These are phyloP conservation scores for Lachnellula arida DNA, from an alignment of 2,329 filamentous ascomycete species.

Conservation along the genomic window DNA sequence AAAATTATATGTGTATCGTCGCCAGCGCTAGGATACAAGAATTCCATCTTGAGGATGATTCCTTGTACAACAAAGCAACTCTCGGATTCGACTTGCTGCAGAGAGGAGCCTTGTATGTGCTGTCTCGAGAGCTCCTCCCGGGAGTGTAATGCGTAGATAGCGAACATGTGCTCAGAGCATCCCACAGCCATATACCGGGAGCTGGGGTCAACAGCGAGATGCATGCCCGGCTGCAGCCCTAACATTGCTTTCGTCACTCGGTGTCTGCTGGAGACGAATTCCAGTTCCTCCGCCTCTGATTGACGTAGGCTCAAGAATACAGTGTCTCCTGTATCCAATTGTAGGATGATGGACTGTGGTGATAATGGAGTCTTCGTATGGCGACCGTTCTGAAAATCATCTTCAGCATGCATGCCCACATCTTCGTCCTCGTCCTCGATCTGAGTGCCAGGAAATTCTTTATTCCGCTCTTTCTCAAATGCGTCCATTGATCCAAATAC, in stretches of 20 bases:
- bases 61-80: conserved; percentile 49
- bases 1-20: conserved; percentile 72
- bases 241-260: conserved; percentile 48
- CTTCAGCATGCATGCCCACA: conserved; percentile 5
- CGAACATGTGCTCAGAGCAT: conserved; percentile 64
- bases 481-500: conserved; percentile 59
- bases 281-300: conserved; percentile 37
- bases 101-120: conserved; percentile 40
- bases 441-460: conserved; percentile 23
- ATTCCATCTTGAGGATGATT: conserved; percentile 81
- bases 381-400: not conserved
- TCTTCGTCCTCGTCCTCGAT: conserved; percentile 31
- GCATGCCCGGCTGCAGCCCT: conserved; percentile 51
- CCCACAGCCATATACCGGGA: conserved; percentile 65
- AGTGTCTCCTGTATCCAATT: conserved; percentile 67
- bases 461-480: conserved; percentile 25
- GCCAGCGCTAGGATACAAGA: conserved; percentile 65
- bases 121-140: conserved; percentile 47
- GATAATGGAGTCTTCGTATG: conserved; percentile 44
- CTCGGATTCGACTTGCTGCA: conserved; percentile 53
- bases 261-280: conserved; percentile 49
- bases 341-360: conserved; percentile 75
- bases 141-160: conserved; percentile 65
- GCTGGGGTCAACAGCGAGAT: conserved; percentile 73
- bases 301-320: conserved; percentile 69